Evolutionary conservation across 345 rosid species (phyloP), one percentile per base, ranked within the genome.

Genomic region (Salix suchowensis): DNA sequence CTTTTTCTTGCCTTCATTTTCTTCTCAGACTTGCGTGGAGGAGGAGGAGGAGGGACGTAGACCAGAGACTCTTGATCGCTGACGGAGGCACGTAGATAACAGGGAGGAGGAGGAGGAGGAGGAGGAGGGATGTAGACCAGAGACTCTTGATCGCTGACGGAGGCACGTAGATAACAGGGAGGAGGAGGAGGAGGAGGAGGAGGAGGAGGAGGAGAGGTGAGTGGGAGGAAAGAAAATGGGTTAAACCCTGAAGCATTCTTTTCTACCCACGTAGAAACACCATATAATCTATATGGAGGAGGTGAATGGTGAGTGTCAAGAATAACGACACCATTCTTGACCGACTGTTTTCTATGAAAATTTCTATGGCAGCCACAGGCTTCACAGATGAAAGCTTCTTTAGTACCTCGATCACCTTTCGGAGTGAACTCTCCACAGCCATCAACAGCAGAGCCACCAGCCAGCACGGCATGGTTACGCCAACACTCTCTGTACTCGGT

Each of bases 351-450:
- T 81, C 92, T 77, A 73, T 91, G 96, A 75, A 90, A 91, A 76
- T 87, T 91, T 78, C 96, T 80, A 83, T 91, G 96, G 71, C 92
- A 91, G 65, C 92, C 89, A 68, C 96, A 91, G 73, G 96, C 96
- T 2, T 93, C 96, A 28, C 94, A 91, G 6, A 82, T 78, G 42
- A 87, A 85, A 9, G 90, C 92, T 21, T 81, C 87, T 16, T 21
- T 70, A 6, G 84, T 81, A 2, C 87, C 91, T 68, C 87, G 90
- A 18, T 68, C 81, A 3, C 93, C 91, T 64, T 81, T 80, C 1
- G 91, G 88, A 92, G 89, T 85, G 88, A 91, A 91, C 81, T 91
- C 96, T 60, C 94, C 86, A 86, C 96, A 91, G 14, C 96, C 96
- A 39, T 91, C 96, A 0, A 91, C 90, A 15, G 94, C 92, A 44